Base-by-base conservation (phyloP, 306 rosid species). In the Oemleria cerasiformis region DNA sequence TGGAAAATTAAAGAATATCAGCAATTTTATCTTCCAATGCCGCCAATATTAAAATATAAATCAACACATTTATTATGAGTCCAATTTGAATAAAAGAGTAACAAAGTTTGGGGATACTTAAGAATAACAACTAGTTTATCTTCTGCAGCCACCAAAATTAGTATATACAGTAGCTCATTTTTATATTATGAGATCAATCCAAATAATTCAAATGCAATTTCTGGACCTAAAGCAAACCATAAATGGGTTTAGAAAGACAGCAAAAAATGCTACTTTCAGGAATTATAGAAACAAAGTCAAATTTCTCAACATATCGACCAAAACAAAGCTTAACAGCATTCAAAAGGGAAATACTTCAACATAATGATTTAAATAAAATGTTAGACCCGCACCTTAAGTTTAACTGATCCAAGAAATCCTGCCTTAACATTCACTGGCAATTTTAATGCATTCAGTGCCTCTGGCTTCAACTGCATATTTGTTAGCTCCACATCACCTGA, bases 381-480 rank as follows among this genome's bases (percentile, higher is more conserved):
- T 7, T 67, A 69, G 58, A 40, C 69, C 68, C 91, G 68, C 74
- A 94, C 99, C 97, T 94, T 88, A 65, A 94, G 92, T 85, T 94
- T 94, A 81, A 94, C 97, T 15, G 97, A 94, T 75, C 99, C 99
- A 63, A 94, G 96, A 85, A 94, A 94, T 71, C 99, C 99, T 9
- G 97, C 99, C 77, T 91, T 94, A 76, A 94, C 99, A 88, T 91
- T 94, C 80, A 94, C 96, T 1, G 99, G 99, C 85, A 94, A 87
- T 68, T 94, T 89, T 76, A 94, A 84, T 63, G 92, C 97, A 84
- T 91, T 94, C 45, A 94, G 88, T 70, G 99, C 99, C 88, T 94
- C 99, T 5, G 99, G 99, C 88, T 94, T 94, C 77, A 94, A 79
- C 91, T 94, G 99, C 99, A 94, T 94, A 79, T 94, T 94, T 77